phyloP scores from a whole-genome alignment of 495 filamentous ascomycete species.

The Xylaria sp. region DNA sequence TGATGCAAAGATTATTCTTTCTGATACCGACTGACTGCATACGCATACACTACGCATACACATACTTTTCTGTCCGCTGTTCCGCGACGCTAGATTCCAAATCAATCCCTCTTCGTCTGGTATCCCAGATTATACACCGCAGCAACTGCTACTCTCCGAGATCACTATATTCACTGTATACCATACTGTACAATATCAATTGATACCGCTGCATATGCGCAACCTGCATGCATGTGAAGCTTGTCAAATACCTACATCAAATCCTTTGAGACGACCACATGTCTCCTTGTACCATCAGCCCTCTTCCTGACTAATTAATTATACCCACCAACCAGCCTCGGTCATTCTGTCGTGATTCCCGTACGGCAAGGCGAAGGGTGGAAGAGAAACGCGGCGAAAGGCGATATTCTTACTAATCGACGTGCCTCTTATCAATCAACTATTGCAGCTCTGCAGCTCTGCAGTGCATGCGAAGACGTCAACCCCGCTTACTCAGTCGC shows the following conservation, averaged over 20 bases:
- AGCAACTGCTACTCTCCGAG: background rate
- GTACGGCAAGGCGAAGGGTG: background rate
- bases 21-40: background rate
- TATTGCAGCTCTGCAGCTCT: background rate
- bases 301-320: background rate
- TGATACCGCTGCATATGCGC: background rate
- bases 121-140: slow-evolving; percentile 2
- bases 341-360: slow-evolving; percentile 17
- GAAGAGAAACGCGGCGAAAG: slow-evolving; percentile 2
- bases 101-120: background rate
- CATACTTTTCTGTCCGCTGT: too few species aligned
- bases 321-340: slow-evolving; percentile 4
- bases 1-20: background rate
- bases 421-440: slow-evolving; percentile 23
- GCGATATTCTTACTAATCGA: slow-evolving; percentile 10
- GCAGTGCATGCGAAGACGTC: slow-evolving; percentile 34
- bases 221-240: background rate
- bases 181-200: background rate
- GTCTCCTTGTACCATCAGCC: too few species aligned
- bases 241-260: background rate
- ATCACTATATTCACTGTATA: background rate
- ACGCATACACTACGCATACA: too few species aligned
- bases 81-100: slow-evolving; percentile 13
- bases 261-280: background rate
- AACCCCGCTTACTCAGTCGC: slow-evolving; percentile 20